Conservation (phyloP, 352 stramenopile genomes). For the Phytophthora cryptogea region DNA sequence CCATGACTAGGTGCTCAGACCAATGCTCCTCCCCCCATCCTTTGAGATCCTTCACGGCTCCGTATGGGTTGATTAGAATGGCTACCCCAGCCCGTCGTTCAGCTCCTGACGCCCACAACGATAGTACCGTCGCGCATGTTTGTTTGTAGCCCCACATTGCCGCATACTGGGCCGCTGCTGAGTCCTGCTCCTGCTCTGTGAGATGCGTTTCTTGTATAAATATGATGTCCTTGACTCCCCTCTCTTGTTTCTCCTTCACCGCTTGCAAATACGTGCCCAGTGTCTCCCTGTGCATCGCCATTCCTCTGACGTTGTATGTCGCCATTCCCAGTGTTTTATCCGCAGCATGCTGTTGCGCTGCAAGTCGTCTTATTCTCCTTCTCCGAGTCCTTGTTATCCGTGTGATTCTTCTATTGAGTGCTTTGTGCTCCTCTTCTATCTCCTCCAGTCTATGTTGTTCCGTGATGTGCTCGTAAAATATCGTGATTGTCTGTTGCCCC, state of each 20-base stretch:
- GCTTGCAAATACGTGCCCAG: slow-evolving; percentile 3
- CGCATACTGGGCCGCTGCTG: not conserved
- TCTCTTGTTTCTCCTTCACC: slow-evolving; percentile 6
- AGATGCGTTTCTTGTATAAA: slow-evolving; percentile 20
- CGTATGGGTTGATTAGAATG: slow-evolving; percentile 16
- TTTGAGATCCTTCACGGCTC: not conserved
- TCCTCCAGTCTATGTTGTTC: too few relatives aligned
- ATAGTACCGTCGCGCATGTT: not conserved
- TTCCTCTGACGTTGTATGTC: not conserved
- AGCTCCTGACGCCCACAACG: slow-evolving; percentile 4
- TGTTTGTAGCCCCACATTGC: slow-evolving; percentile 18
- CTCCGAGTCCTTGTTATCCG: too few relatives aligned
- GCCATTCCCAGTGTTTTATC: slow-evolving; percentile 1
- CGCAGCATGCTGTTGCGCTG: too few relatives aligned
- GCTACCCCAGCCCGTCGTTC: slow-evolving; percentile 1
- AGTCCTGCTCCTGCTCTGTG: not conserved
- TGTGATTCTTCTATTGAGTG: too few relatives aligned
- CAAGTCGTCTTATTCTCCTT: too few relatives aligned
- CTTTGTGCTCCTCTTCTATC: too few relatives aligned
- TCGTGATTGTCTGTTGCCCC: too few relatives aligned
- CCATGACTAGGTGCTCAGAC: slow-evolving; percentile 10
- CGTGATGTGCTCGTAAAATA: too few relatives aligned
- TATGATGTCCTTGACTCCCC: not conserved
- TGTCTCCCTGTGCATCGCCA: not conserved
- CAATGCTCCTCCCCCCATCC: slow-evolving; percentile 1